phyloP scores from a whole-genome alignment of 2,329 filamentous ascomycete genomes.

The Beauveria bassiana region DNA sequence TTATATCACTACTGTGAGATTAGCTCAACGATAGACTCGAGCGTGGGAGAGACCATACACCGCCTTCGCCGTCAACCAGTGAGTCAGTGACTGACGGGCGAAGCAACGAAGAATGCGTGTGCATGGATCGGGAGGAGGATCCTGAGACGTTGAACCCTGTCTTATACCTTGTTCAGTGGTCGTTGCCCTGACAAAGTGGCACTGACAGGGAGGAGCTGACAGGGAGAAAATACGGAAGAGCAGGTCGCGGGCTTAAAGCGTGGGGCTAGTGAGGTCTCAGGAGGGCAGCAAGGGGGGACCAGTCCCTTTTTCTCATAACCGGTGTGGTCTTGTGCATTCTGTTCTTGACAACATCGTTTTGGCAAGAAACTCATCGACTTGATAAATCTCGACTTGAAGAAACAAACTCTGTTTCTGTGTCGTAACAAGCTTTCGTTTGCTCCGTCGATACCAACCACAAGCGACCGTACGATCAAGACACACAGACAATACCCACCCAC shows the following conservation, averaged over 20 bases:
- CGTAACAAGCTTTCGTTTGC: not conserved
- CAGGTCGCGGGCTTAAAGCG: not conserved
- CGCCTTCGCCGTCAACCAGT: not conserved
- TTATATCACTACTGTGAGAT: not conserved
- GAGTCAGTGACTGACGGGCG: not conserved
- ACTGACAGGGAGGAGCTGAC: constrained; percentile 13
- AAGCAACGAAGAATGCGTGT: not conserved
- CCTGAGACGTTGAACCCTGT: constrained; percentile 1
- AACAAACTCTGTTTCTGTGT: not conserved
- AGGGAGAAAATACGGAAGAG: constrained; percentile 3
- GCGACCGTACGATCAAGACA: constrained; percentile 3
- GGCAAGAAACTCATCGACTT: not conserved
- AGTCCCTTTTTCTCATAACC: not conserved
- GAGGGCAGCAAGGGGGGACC: constrained; percentile 1
- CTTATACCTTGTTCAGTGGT: constrained; percentile 8
- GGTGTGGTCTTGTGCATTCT: constrained; percentile 1
- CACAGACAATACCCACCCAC: constrained; percentile 14
- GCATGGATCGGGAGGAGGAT: not conserved
- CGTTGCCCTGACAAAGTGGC: constrained; percentile 28
- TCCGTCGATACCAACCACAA: not conserved
- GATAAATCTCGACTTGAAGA: not conserved
- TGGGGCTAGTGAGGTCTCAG: constrained; percentile 10
- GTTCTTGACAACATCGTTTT: constrained; percentile 9
- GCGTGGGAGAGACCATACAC: not conserved
- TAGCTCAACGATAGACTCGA: not conserved